Percentiles rank a stretch among this genome's conserved stretches.
Conservation (phyloP, 1,284 basidiomycete genomes). For the Takashimella koratensis region DNA sequence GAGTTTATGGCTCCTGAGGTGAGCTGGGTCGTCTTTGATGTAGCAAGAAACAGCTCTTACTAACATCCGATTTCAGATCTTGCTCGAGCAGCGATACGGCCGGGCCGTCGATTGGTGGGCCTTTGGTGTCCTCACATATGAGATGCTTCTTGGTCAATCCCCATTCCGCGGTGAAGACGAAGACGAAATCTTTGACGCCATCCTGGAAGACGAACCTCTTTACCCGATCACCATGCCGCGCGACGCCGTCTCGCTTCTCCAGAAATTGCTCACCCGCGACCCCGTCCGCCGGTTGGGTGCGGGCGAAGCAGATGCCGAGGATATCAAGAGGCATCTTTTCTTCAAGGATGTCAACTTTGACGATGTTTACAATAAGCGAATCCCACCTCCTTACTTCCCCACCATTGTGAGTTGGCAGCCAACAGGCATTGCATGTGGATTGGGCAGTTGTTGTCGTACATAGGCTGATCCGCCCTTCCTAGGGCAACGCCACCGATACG, state of each 20-base stretch:
- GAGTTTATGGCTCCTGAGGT: slow-evolving; percentile 99
- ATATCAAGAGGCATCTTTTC: slow-evolving; percentile 97
- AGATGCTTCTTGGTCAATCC: slow-evolving; percentile 98
- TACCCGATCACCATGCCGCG: slow-evolving; percentile 99
- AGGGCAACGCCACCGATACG: slow-evolving; percentile 54
- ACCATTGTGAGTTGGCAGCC: slow-evolving; percentile 59
- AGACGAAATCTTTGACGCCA: slow-evolving; percentile 99
- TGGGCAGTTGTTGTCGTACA: no score
- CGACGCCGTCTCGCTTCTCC: slow-evolving; percentile 91
- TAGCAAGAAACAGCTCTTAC: neutral
- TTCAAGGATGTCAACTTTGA: slow-evolving; percentile 98
- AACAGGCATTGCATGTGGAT: no score
- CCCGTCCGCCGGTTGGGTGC: slow-evolving; percentile 90
- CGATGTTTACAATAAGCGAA: slow-evolving; percentile 91
- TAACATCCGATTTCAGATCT: slow-evolving; percentile 60
- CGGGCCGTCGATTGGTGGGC: slow-evolving; percentile 99
- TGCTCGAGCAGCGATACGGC: slow-evolving; percentile 96
- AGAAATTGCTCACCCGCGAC: slow-evolving; percentile 91
- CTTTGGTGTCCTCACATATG: slow-evolving; percentile 96
- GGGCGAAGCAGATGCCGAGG: slow-evolving; percentile 88
- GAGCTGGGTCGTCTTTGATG: no score
- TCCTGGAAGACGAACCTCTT: slow-evolving; percentile 94
- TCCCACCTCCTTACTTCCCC: slow-evolving; percentile 96
- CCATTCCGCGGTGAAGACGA: slow-evolving; percentile 99
- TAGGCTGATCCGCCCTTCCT: no score